Conservation (phyloP, 192 early-diverging fungal genomes). For the Coemansia reversa region DNA sequence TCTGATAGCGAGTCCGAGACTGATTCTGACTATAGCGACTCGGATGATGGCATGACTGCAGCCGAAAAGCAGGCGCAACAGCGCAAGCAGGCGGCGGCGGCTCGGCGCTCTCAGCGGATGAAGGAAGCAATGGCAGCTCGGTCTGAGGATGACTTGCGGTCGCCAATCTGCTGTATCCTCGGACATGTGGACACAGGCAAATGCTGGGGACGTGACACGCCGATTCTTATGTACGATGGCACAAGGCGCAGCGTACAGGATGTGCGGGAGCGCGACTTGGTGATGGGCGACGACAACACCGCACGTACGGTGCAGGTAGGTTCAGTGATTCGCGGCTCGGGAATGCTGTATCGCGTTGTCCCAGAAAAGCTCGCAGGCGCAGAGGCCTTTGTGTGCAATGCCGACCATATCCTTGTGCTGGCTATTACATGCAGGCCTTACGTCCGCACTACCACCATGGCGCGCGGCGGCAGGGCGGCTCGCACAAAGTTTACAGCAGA, state of each 20-base stretch:
- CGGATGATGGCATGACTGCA: constrained; percentile 62
- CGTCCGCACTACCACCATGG: constrained; percentile 6
- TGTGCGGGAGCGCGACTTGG: constrained; percentile 34
- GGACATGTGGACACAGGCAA: constrained; percentile 98
- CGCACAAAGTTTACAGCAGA: constrained; percentile 13
- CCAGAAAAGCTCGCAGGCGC: constrained; percentile 25
- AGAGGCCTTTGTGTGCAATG: constrained; percentile 57
- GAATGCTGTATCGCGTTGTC: constrained; percentile 53
- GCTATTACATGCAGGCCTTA: constrained; percentile 18
- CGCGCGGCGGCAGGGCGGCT: neutral
- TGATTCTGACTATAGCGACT: constrained; percentile 55
- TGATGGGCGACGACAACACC: constrained; percentile 58
- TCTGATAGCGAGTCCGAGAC: constrained; percentile 26
- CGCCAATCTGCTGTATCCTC: constrained; percentile 97
- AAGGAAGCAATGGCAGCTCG: constrained; percentile 77
- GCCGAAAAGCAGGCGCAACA: constrained; percentile 62
- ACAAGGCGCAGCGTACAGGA: constrained; percentile 45
- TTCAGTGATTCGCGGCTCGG: constrained; percentile 42
- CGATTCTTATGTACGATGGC: constrained; percentile 55
- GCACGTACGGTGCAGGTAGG: constrained; percentile 48
- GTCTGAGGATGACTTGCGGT: constrained; percentile 87
- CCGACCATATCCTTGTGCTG: constrained; percentile 57
- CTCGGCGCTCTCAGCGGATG: constrained; percentile 68
- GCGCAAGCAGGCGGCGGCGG: constrained; percentile 78
- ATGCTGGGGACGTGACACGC: constrained; percentile 54